These are phyloP conservation scores for Henckelia pumila DNA, from an alignment of 257 asterid genomes.

Conservation along the genomic window DNA sequence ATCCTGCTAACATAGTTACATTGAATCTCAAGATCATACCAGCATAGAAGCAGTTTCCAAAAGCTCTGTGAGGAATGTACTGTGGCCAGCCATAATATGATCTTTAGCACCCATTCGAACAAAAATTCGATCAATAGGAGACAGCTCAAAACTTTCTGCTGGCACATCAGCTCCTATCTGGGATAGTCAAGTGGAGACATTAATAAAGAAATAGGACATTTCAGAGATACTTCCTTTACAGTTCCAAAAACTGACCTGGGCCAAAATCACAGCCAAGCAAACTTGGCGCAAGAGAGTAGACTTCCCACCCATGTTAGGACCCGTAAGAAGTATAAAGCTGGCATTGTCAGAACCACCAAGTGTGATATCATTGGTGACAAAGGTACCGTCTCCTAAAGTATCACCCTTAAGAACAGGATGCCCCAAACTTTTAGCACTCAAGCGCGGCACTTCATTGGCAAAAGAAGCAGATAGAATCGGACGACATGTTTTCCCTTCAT, in stretches of 20 bases:
- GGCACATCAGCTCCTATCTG: conserved; percentile 98
- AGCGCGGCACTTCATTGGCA: conserved; percentile 55
- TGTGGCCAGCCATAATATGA: conserved; percentile 93
- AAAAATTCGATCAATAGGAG: conserved; percentile 82
- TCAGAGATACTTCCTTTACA: conserved; percentile 21
- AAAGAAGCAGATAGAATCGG: conserved; percentile 51
- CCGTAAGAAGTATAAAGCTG: conserved; percentile 83
- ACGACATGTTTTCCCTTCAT: conserved; percentile 78
- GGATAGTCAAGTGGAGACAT: conserved; percentile 29
- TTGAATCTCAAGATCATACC: conserved; percentile 43
- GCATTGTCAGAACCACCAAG: conserved; percentile 73
- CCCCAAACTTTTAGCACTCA: conserved; percentile 73
- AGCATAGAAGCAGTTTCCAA: conserved; percentile 94
- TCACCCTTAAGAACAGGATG: conserved; percentile 88
- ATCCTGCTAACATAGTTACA: not conserved
- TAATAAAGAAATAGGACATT: conserved; percentile 20
- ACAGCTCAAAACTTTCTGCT: conserved; percentile 66
- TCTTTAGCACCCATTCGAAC: conserved; percentile 99
- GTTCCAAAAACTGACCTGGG: conserved; percentile 58
- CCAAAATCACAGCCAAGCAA: conserved; percentile 90
- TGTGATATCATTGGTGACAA: conserved; percentile 77
- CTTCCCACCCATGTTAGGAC: conserved; percentile 99
- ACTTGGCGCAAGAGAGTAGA: conserved; percentile 95
- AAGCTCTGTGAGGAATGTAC: conserved; percentile 95
- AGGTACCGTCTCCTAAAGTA: conserved; percentile 68